Conservation (phyloP, 139 green algal genomes). For the Picochlorum sp. region DNA sequence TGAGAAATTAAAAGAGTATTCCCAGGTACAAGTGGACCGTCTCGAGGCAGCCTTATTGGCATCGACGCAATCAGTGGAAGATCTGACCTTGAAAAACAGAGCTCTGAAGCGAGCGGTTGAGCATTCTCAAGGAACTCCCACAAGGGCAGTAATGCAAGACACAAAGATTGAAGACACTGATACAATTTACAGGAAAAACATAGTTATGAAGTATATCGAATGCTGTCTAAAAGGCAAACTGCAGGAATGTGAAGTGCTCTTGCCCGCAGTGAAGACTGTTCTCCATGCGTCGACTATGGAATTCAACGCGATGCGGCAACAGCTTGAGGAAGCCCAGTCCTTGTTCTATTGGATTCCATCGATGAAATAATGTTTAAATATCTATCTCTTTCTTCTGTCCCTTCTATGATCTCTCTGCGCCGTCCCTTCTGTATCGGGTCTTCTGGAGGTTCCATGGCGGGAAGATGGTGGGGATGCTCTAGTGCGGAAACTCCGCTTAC, state of each 20-base stretch:
- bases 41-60: background rate
- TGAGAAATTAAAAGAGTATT: background rate
- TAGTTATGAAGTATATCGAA: conserved; percentile 28
- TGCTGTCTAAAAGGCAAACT: conserved; percentile 8
- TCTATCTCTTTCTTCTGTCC: too few species aligned
- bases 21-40: background rate
- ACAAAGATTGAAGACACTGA: conserved; percentile 15
- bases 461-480: too few species aligned
- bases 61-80: conserved; percentile 7
- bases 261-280: conserved; percentile 26
- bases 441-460: too few species aligned
- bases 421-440: too few species aligned
- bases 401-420: too few species aligned
- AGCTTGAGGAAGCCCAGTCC: background rate
- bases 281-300: conserved; percentile 14
- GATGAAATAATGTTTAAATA: background rate
- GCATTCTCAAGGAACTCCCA: background rate
- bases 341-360: background rate
- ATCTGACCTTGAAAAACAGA: conserved; percentile 11
- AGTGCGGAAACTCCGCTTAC: too few species aligned
- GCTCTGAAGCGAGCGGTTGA: background rate
- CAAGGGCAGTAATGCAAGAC: background rate
- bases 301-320: conserved; percentile 7
- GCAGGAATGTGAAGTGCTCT: conserved; percentile 31
- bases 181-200: conserved; percentile 27